Evolutionary conservation across 768 basidiomycete genomes (phyloP).

Genomic region (Trametes cingulata): DNA sequence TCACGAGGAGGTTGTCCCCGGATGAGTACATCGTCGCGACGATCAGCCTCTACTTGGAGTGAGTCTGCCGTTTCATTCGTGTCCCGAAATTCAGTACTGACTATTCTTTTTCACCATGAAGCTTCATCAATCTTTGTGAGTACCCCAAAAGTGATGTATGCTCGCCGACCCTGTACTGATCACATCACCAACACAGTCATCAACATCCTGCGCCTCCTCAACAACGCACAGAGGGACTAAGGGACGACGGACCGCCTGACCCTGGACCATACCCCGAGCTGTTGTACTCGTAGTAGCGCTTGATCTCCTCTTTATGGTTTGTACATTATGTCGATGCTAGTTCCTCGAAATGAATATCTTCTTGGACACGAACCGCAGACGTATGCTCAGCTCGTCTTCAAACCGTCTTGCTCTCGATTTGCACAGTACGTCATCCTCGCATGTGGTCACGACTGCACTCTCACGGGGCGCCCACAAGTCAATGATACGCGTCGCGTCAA

Average conservation of each 20-base stretch:
- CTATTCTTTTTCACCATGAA: constrained; percentile 32
- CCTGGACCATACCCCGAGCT: background rate
- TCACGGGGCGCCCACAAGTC: no score
- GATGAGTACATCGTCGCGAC: constrained; percentile 94
- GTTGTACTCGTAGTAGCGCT: background rate
- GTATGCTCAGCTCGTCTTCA: no score
- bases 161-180: background rate
- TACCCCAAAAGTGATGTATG: constrained; percentile 16
- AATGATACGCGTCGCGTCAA: no score
- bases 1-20: constrained; percentile 85
- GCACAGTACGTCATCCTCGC: no score
- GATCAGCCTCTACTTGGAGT: constrained; percentile 94
- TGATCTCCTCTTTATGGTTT: background rate
- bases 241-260: background rate
- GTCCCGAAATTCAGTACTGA: constrained; percentile 17
- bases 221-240: constrained; percentile 40
- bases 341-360: no score
- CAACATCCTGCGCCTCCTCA: constrained; percentile 82
- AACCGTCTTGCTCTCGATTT: no score
- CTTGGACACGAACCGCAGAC: no score
- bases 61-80: constrained; percentile 34
- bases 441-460: no score
- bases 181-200: constrained; percentile 53
- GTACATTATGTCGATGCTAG: no score
- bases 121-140: constrained; percentile 87